Percentiles rank a stretch among this genome's conserved stretches.
phyloP scores from a whole-genome alignment of 2,329 filamentous ascomycete genomes.

The Fusarium penzigii region DNA sequence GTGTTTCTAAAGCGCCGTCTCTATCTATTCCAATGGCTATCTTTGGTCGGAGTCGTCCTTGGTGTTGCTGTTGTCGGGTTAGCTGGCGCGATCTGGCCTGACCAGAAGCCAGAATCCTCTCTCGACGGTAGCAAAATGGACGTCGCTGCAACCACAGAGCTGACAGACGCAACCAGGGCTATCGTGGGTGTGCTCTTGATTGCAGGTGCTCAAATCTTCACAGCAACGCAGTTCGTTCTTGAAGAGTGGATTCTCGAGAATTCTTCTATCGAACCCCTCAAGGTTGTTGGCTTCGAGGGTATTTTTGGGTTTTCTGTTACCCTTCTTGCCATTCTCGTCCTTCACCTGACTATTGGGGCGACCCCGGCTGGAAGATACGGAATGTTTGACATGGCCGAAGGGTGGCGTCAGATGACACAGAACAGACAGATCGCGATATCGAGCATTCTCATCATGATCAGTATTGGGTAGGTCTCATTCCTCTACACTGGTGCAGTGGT shows the following conservation, averaged over 20 bases:
- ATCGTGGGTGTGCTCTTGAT: slow-evolving; percentile 87
- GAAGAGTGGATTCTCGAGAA: slow-evolving; percentile 87
- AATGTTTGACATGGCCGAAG: slow-evolving; percentile 88
- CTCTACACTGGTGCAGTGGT: neutral
- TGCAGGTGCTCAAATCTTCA: slow-evolving; percentile 93
- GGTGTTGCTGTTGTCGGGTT: slow-evolving; percentile 90
- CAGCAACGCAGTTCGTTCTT: slow-evolving; percentile 91
- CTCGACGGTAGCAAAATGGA: slow-evolving; percentile 35
- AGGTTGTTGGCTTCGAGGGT: slow-evolving; percentile 95
- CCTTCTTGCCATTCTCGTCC: slow-evolving; percentile 71
- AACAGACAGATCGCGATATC: slow-evolving; percentile 72
- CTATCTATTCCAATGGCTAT: slow-evolving; percentile 88
- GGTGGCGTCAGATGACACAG: slow-evolving; percentile 76
- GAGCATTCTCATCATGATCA: slow-evolving; percentile 92
- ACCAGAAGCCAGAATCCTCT: slow-evolving; percentile 53
- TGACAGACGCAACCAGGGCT: slow-evolving; percentile 48
- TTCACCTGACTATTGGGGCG: slow-evolving; percentile 76
- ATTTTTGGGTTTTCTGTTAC: slow-evolving; percentile 86
- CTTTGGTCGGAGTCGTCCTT: slow-evolving; percentile 80
- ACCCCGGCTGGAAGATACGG: slow-evolving; percentile 74
- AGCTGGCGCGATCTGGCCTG: slow-evolving; percentile 78
- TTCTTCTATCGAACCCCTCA: slow-evolving; percentile 71
- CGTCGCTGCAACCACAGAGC: slow-evolving; percentile 42
- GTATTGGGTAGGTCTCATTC: slow-evolving; percentile 70
- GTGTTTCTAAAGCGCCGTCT: slow-evolving; percentile 81